phyloP scores from a whole-genome alignment of 257 asterid species.

The Primulina tabacum region DNA sequence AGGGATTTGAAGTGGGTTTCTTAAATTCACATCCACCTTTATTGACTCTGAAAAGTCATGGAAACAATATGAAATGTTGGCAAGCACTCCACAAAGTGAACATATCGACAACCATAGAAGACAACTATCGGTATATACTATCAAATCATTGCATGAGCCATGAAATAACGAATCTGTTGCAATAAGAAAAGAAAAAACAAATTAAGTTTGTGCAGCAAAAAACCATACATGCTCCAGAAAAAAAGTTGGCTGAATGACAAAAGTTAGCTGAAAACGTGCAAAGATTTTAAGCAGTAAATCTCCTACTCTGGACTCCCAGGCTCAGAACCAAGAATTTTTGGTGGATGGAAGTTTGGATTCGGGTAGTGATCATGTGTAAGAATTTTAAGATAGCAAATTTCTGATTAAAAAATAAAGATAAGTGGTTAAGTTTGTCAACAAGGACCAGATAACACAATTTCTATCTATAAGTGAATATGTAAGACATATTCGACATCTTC shows the following conservation, averaged over 20 bases:
- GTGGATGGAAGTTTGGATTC: slow-evolving; percentile 13
- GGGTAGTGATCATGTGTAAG: slow-evolving; percentile 1
- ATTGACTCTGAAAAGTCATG: slow-evolving; percentile 68
- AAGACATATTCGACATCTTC: neutral
- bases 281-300: neutral
- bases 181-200: slow-evolving; percentile 17
- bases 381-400: slow-evolving; percentile 2
- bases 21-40: slow-evolving; percentile 68
- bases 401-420: neutral
- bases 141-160: neutral
- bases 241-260: neutral
- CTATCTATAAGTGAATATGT: neutral
- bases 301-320: slow-evolving; percentile 17
- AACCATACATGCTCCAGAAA: neutral
- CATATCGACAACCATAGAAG: slow-evolving; percentile 23
- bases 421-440: neutral
- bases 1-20: slow-evolving; percentile 94
- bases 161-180: slow-evolving; percentile 14
- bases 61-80: slow-evolving; percentile 20
- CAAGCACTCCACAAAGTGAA: slow-evolving; percentile 15
- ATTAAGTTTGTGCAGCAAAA: slow-evolving; percentile 13
- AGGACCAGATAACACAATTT: slow-evolving; percentile 12
- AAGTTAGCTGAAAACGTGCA: neutral
- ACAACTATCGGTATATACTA: neutral
- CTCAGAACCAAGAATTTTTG: slow-evolving; percentile 7